Conservation (phyloP, 352 stramenopile species). For the Globisporangium viniferum region DNA sequence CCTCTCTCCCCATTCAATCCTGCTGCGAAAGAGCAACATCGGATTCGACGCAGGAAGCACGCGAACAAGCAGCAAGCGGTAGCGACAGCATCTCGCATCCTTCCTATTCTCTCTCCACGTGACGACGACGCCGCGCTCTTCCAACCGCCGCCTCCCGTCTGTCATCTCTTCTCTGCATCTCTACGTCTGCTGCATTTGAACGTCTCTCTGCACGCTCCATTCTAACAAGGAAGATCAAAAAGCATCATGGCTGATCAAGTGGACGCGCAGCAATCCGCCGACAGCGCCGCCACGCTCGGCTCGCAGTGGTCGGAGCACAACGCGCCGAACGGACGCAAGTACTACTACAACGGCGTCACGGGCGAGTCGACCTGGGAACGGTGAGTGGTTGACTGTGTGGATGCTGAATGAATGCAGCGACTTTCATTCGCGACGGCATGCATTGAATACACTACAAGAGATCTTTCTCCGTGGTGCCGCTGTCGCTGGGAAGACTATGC, state of each 20-base stretch:
- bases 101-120: background rate
- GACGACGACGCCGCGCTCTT: background rate
- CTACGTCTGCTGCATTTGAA: constrained; percentile 15
- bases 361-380: constrained; percentile 89
- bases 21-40: constrained; percentile 1
- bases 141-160: background rate
- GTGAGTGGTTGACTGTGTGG: constrained; percentile 23
- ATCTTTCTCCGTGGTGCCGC: background rate
- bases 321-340: constrained; percentile 88
- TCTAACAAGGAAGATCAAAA: constrained; percentile 1
- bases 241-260: constrained; percentile 67
- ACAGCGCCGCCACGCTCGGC: constrained; percentile 32
- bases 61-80: constrained; percentile 3
- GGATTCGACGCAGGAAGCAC: constrained; percentile 11
- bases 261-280: constrained; percentile 33
- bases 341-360: constrained; percentile 91
- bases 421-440: background rate
- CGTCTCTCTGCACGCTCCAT: constrained; percentile 1
- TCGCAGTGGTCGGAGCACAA: constrained; percentile 89
- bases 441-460: background rate
- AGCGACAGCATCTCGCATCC: background rate
- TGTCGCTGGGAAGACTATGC: background rate
- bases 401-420: background rate
- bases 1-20: constrained; percentile 4
- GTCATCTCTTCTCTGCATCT: constrained; percentile 7